These are phyloP conservation scores for Geosmithia putterillii DNA, from an alignment of 2,329 filamentous ascomycete genomes.

Conservation along the genomic window DNA sequence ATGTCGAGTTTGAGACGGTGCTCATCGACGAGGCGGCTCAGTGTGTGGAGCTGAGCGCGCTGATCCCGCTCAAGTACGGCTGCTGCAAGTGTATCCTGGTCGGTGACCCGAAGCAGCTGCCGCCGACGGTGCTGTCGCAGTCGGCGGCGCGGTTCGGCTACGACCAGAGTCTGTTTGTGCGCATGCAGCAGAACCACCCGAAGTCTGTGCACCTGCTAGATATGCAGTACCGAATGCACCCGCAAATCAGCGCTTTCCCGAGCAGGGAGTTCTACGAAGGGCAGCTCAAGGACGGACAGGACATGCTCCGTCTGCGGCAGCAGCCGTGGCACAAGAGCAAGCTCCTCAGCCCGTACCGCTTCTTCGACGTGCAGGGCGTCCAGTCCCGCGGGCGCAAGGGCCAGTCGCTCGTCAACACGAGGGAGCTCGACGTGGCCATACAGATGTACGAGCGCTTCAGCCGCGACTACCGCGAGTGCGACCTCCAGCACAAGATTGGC, in stretches of 20 bases:
- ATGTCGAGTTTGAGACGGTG: slow-evolving; percentile 95
- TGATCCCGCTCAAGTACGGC: slow-evolving; percentile 95
- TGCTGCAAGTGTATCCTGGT: slow-evolving; percentile 95
- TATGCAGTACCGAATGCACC: slow-evolving; percentile 98
- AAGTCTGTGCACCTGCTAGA: slow-evolving; percentile 88
- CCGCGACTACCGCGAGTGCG: slow-evolving; percentile 54
- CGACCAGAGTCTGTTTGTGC: slow-evolving; percentile 94
- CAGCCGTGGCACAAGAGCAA: slow-evolving; percentile 77
- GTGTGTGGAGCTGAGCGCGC: slow-evolving; percentile 90
- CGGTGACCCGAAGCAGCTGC: slow-evolving; percentile 93
- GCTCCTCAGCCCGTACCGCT: slow-evolving; percentile 83
- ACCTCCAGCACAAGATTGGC: slow-evolving; percentile 76
- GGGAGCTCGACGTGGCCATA: slow-evolving; percentile 78
- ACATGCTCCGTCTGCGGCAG: slow-evolving; percentile 65
- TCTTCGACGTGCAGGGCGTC: slow-evolving; percentile 89
- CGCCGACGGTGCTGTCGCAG: slow-evolving; percentile 89
- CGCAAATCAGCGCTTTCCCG: slow-evolving; percentile 85
- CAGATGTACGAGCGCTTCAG: slow-evolving; percentile 71
- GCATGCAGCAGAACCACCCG: slow-evolving; percentile 90
- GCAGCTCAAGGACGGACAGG: slow-evolving; percentile 68
- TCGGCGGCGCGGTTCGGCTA: slow-evolving; percentile 88
- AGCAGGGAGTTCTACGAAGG: slow-evolving; percentile 89
- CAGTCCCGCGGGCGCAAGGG: slow-evolving; percentile 72
- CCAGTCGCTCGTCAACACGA: slow-evolving; percentile 80
- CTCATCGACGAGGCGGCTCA: slow-evolving; percentile 97